These are phyloP conservation scores for Colletotrichum sp. DNA, from an alignment of 2,329 filamentous ascomycete species.

Conservation along the genomic window DNA sequence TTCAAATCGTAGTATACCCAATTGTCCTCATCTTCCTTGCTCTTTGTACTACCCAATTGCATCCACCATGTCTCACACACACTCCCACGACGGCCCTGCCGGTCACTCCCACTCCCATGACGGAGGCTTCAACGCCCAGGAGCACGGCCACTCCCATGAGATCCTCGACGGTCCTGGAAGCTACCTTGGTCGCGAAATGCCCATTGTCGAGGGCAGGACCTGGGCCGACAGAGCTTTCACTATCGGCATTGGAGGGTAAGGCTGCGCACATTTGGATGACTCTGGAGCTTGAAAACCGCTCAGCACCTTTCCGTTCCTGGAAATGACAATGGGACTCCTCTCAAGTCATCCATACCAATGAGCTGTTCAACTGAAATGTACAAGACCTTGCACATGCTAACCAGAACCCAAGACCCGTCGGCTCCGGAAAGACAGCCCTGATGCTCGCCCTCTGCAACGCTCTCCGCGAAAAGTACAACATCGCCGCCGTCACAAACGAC, in stretches of 20 bases:
- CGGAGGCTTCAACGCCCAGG: conserved; percentile 60
- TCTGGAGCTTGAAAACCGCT: neutral
- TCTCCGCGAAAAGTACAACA: conserved; percentile 79
- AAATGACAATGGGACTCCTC: neutral
- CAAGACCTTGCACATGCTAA: neutral
- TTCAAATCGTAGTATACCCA: neutral
- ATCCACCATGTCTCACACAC: conserved; percentile 37
- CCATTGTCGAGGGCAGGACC: conserved; percentile 83
- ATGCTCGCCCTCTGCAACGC: conserved; percentile 93
- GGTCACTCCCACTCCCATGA: conserved; percentile 60
- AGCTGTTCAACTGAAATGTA: neutral
- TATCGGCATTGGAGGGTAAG: conserved; percentile 95
- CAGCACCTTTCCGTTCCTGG: neutral
- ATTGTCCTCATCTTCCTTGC: neutral
- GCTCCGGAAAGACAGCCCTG: conserved; percentile 94
- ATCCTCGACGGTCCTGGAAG: conserved; percentile 93
- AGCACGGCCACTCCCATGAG: conserved; percentile 95
- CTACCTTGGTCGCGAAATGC: conserved; percentile 89
- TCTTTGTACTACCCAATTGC: neutral
- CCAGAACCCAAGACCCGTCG: conserved; percentile 74
- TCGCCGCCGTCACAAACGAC: conserved; percentile 97
- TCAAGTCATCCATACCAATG: neutral
- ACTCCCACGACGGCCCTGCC: conserved; percentile 56
- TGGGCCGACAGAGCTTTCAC: conserved; percentile 93
- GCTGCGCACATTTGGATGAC: neutral